Evolutionary conservation across 73 alveolate species (phyloP).

Genomic region (Symbiodinium pilosum): DNA sequence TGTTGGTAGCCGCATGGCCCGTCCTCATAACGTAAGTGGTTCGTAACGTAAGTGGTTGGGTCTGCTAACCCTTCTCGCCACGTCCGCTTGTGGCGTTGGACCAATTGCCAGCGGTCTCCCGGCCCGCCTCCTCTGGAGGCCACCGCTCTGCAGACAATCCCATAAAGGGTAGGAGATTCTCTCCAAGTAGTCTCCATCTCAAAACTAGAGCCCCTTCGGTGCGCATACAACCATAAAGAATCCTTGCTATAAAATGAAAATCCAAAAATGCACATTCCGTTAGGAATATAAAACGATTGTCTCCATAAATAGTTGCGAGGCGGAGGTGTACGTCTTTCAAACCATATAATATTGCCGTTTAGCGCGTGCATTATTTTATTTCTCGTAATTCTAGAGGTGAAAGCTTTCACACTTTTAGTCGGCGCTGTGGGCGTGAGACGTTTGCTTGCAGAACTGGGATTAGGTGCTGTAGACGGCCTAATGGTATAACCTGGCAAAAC

Average conservation of each 20-base stretch:
- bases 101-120: no score
- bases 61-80: neutral
- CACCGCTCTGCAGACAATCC: neutral
- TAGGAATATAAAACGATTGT: neutral
- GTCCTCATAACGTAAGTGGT: neutral
- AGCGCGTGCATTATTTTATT: neutral
- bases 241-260: neutral
- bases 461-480: neutral
- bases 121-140: neutral
- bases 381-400: no score
- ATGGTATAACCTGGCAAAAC: neutral
- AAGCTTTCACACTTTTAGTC: neutral
- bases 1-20: neutral
- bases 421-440: no score
- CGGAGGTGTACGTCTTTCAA: neutral
- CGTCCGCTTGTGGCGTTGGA: no score
- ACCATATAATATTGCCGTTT: neutral
- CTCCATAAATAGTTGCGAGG: neutral
- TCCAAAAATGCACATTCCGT: neutral
- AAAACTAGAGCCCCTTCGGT: neutral
- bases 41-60: neutral
- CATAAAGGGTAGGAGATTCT: no score
- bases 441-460: no score
- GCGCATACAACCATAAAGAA: neutral
- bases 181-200: neutral